phyloP scores from a whole-genome alignment of 2,329 filamentous ascomycete species.

The Akanthomyces muscarius region DNA sequence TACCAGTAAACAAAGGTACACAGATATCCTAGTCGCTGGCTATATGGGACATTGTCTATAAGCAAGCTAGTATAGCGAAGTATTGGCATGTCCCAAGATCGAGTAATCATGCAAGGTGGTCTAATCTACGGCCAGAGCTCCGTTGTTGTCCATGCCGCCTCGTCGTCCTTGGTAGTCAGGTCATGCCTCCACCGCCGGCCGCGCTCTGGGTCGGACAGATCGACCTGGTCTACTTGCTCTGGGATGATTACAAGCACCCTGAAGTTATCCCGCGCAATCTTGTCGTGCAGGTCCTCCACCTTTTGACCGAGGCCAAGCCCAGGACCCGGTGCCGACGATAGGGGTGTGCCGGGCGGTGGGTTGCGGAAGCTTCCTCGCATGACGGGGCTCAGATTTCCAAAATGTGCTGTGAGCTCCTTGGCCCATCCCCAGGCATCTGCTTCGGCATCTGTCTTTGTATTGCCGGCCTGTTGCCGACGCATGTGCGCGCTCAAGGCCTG shows the following conservation, averaged over 20 bases:
- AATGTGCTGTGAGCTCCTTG: conserved; percentile 77
- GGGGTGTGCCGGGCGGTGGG: conserved; percentile 61
- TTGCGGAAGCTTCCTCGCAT: conserved; percentile 77
- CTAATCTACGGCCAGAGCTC: conserved; percentile 62
- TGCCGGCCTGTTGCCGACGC: conserved; percentile 35
- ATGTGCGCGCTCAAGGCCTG: conserved; percentile 59
- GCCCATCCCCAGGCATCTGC: conserved; percentile 65
- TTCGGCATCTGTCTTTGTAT: conserved; percentile 8
- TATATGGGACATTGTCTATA: background rate
- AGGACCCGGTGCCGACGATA: conserved; percentile 46
- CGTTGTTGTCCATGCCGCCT: conserved; percentile 59
- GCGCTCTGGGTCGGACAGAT: conserved; percentile 63
- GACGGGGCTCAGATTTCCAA: conserved; percentile 78
- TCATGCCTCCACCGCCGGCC: conserved; percentile 65
- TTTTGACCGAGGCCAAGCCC: conserved; percentile 54
- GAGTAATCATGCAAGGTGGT: background rate
- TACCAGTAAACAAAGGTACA: background rate
- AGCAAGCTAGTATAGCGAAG: background rate
- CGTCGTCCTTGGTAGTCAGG: conserved; percentile 42
- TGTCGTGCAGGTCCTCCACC: conserved; percentile 67
- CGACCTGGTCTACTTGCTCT: conserved; percentile 69
- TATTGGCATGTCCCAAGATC: background rate
- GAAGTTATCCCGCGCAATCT: conserved; percentile 69
- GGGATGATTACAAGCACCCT: conserved; percentile 78
- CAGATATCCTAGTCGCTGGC: background rate